These are phyloP conservation scores for Dryas integrifolia DNA, from an alignment of 331 rosid genomes.

Conservation along the genomic window DNA sequence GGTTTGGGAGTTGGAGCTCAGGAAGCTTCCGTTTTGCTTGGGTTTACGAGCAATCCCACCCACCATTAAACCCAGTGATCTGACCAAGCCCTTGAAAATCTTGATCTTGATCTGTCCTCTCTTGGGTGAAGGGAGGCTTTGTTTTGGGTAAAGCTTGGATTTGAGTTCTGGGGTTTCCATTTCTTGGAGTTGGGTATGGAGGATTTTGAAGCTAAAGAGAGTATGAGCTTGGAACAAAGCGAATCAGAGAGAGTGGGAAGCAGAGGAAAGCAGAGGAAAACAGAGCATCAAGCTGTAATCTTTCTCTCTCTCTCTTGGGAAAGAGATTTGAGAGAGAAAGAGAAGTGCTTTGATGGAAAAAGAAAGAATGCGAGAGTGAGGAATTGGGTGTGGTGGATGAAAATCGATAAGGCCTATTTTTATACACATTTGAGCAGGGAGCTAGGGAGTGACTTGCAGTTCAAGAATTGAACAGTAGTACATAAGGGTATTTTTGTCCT, in stretches of 20 bases:
- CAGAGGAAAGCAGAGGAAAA: not conserved
- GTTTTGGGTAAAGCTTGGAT: not conserved
- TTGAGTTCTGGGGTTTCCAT: slow-evolving; percentile 1
- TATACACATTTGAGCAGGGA: no score
- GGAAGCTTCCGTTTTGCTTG: slow-evolving; percentile 16
- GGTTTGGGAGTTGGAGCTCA: slow-evolving; percentile 34
- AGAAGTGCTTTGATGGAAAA: no score
- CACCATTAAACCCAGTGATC: not conserved
- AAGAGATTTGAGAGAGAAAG: not conserved
- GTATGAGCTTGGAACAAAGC: not conserved
- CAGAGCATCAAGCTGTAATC: not conserved
- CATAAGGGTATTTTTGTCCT: no score
- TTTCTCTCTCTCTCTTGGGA: not conserved
- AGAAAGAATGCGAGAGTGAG: no score
- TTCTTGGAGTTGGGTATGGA: slow-evolving; percentile 9
- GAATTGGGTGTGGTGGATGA: no score
- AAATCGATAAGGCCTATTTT: no score
- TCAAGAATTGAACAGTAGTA: no score
- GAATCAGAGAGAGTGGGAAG: not conserved
- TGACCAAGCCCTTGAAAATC: slow-evolving; percentile 17
- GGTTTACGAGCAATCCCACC: not conserved
- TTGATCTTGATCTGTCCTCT: slow-evolving; percentile 25
- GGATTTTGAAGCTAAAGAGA: slow-evolving; percentile 22
- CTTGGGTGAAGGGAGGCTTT: slow-evolving; percentile 22
- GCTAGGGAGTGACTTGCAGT: no score